Base-by-base conservation (phyloP, 163 green algal species). In the Prototheca stagnorum region DNA sequence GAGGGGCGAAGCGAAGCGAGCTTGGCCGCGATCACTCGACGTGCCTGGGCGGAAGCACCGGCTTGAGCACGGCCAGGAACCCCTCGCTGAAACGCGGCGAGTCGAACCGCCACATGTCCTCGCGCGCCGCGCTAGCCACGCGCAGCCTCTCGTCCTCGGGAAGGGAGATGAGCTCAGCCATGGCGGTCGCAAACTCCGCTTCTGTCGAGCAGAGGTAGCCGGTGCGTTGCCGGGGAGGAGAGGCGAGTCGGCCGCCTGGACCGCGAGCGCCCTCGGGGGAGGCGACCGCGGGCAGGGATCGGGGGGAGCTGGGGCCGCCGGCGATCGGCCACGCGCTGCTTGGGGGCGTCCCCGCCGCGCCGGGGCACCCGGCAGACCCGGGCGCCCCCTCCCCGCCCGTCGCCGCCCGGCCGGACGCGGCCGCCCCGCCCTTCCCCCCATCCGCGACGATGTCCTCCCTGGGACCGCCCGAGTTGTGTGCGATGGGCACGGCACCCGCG, bases 401-500 rank as follows among this genome's bases (percentile, higher is more conserved):
- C 16, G 35, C 20, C 39, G 23, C 12, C 25, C 7, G 33, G 36
- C n/a, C 23, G 35, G 33, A 9, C 1, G 9, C 43, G 43, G 3
- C 31, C 33, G 17, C 60, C 35, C 0, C 55, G 50, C 35, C 63
- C n/a, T n/a, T n/a, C n/a, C n/a, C n/a, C n/a, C n/a, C n/a, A n/a
- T n/a, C n/a, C n/a, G n/a, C 40, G 16, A 95, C 64, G 25, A 95
- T 95, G 70, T 95, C 86, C 39, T 68, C 56, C 8, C 54, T 59
- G 5, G 86, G 86, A 1, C 86, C 86, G 11, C 56, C 79, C 16
- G 82, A 93, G 54, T 84, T 70, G 62, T 97, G 75, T 3, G 78
- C 87, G 29, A 95, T 88, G 22, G 88, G 78, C 17, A 95, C 74
- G 11, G 80, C 68, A 2, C 84, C 84, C 36, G 85, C 82, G 17